phyloP scores from a whole-genome alignment of 2,329 filamentous ascomycete genomes.

The Fusarium caatingaense region DNA sequence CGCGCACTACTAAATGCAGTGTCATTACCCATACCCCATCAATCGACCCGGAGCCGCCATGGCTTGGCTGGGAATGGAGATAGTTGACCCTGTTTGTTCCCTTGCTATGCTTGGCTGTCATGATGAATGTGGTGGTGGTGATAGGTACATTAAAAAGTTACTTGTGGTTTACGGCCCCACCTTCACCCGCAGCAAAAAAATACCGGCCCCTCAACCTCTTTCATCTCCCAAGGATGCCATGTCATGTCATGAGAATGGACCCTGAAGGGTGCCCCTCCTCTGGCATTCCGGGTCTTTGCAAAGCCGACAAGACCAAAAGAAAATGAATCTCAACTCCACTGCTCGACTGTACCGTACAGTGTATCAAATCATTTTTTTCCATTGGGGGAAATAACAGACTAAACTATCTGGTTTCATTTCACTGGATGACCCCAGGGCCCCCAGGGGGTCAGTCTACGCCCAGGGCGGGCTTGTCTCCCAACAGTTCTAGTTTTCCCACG shows the following conservation, averaged over 20 bases:
- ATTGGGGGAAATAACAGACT: slow-evolving; percentile 36
- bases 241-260: slow-evolving; percentile 19
- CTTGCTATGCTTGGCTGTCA: slow-evolving; percentile 10
- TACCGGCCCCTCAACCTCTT: slow-evolving; percentile 35
- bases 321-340: neutral
- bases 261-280: slow-evolving; percentile 31
- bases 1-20: slow-evolving; percentile 11
- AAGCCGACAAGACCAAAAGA: slow-evolving; percentile 12
- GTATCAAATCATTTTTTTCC: slow-evolving; percentile 26
- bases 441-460: slow-evolving; percentile 36
- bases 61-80: slow-evolving; percentile 28
- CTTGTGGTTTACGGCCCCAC: slow-evolving; percentile 19
- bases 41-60: slow-evolving; percentile 18
- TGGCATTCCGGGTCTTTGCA: slow-evolving; percentile 24
- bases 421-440: slow-evolving; percentile 9
- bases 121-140: neutral
- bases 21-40: slow-evolving; percentile 23
- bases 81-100: neutral
- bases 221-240: slow-evolving; percentile 15
- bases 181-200: slow-evolving; percentile 15
- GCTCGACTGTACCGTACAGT: slow-evolving; percentile 7
- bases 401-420: neutral
- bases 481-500: slow-evolving; percentile 46
- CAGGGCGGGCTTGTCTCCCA: slow-evolving; percentile 42
- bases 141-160: neutral